A percentile compares a stretch with the other conserved stretches of the same genome.
Conservation (phyloP, 2,329 filamentous ascomycete genomes). For the Aspergillus felis region DNA sequence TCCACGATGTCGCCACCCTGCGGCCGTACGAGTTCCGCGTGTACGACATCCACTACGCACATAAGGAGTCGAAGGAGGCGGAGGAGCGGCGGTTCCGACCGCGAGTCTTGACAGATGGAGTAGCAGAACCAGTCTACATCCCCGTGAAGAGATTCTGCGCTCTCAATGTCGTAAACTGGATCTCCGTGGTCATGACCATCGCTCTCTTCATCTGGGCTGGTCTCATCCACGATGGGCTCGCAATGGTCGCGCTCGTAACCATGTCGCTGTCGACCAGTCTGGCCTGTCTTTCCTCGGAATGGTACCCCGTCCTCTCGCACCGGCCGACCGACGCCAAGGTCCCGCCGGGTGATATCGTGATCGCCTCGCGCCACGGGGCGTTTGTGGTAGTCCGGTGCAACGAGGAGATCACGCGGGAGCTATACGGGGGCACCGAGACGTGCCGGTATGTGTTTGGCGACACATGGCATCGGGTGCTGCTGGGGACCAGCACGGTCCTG, state of each 20-base stretch:
- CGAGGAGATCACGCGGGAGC: constrained; percentile 59
- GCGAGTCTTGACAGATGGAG: background rate
- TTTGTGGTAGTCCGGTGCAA: constrained; percentile 57
- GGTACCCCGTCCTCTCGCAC: constrained; percentile 53
- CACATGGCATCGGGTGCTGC: constrained; percentile 50
- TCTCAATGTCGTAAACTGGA: constrained; percentile 51
- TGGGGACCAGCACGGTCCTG: constrained; percentile 56
- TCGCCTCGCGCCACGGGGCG: constrained; percentile 57
- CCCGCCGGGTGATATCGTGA: constrained; percentile 57
- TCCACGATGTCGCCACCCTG: constrained; percentile 41
- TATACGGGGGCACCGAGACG: constrained; percentile 59
- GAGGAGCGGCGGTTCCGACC: background rate
- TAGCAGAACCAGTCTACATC: background rate
- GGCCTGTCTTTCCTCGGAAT: constrained; percentile 56
- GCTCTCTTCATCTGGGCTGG: constrained; percentile 18
- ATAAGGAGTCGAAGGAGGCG: background rate
- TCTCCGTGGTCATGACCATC: constrained; percentile 43
- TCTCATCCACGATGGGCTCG: constrained; percentile 48
- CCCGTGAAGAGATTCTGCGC: constrained; percentile 46
- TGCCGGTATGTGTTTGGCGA: constrained; percentile 53
- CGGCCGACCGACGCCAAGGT: constrained; percentile 48
- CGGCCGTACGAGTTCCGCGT: constrained; percentile 7
- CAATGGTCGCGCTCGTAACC: constrained; percentile 49
- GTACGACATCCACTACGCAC: constrained; percentile 5
- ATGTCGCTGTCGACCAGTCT: constrained; percentile 53